Evolutionary conservation across 176 grass and related monocot species (phyloP), one percentile per base, ranked within the genome.

Genomic region (Triticum dicoccoides): DNA sequence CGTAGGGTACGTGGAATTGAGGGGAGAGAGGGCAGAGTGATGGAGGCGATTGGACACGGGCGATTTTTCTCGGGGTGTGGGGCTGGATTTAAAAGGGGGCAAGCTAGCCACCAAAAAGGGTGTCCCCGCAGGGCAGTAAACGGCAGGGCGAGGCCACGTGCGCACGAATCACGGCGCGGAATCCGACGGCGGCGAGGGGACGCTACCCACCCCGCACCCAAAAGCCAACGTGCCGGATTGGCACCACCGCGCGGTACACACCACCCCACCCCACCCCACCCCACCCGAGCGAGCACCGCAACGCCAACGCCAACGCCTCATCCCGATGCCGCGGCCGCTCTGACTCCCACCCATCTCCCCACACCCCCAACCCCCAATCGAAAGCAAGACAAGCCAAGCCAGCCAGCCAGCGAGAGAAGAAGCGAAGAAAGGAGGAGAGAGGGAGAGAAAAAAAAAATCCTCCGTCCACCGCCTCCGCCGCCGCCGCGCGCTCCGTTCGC

Each of bases 71-170:
- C 9, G 37, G 69, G 17, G 69, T 32, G 64, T 14, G 69, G 52
- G 47, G 14, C 23, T 18, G 73, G 76, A 13, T 35, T 49, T 68
- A 52, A 82, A 82, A 32, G 67, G 7, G 23, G 42, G 56, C 56
- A 15, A 27, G 54, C 35, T 29, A 80, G 37, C 15, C 15, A 84
- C 35, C 37, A 33, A 64, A 84, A 84, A 76, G 70, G 70, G 59
- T 35, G 71, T 35, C 80, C 44, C 42, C 27, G 49, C 52, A 14
- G 68, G 33, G 77, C 49, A 61, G 62, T 76, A 83, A 76, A 82
- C 37, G 62, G 86, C 71, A 41, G 62, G 70, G 61, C 69, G 78
- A 58, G 76, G 35, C 87, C 89, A 90, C 89, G 89, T 90, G 84
- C 73, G 84, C 67, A 62, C 84, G 84, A 41, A 86, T 86, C 84